These are phyloP conservation scores for Suhomyces sp. DNA, from an alignment of 805 yeast genomes.

Conservation along the genomic window DNA sequence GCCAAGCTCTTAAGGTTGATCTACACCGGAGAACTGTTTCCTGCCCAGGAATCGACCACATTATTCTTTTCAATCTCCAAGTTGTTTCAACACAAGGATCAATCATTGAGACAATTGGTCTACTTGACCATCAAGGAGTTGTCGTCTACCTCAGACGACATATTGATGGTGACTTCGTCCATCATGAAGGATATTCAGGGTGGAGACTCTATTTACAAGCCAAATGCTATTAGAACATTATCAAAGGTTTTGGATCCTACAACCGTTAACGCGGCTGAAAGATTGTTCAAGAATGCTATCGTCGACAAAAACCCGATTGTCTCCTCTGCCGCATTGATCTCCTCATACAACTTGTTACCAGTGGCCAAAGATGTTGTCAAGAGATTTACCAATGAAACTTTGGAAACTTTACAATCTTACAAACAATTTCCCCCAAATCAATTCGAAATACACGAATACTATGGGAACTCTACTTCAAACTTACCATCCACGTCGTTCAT, in stretches of 20 bases:
- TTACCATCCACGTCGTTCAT: constrained; percentile 71
- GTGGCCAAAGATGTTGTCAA: constrained; percentile 89
- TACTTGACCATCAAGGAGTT: constrained; percentile 93
- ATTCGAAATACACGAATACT: constrained; percentile 54
- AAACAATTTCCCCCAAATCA: constrained; percentile 53
- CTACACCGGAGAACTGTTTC: constrained; percentile 84
- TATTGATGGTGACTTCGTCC: constrained; percentile 95
- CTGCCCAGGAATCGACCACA: constrained; percentile 85
- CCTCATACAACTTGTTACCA: constrained; percentile 87
- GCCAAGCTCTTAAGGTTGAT: constrained; percentile 81
- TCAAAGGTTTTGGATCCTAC: constrained; percentile 85
- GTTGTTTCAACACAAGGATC: constrained; percentile 88
- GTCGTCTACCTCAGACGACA: constrained; percentile 80
- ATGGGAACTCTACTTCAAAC: constrained; percentile 49
- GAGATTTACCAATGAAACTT: constrained; percentile 91
- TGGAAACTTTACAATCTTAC: constrained; percentile 76
- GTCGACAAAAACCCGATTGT: constrained; percentile 87
- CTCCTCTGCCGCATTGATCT: constrained; percentile 90
- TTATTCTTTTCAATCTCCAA: constrained; percentile 92
- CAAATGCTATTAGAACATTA: constrained; percentile 91
- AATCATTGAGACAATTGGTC: constrained; percentile 86
- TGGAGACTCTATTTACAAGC: constrained; percentile 81
- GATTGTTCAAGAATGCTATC: constrained; percentile 87
- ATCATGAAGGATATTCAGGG: constrained; percentile 97
- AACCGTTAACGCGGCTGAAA: constrained; percentile 90